These are phyloP conservation scores for Aspergillus unguis DNA, from an alignment of 2,329 filamentous ascomycete species.

Conservation along the genomic window DNA sequence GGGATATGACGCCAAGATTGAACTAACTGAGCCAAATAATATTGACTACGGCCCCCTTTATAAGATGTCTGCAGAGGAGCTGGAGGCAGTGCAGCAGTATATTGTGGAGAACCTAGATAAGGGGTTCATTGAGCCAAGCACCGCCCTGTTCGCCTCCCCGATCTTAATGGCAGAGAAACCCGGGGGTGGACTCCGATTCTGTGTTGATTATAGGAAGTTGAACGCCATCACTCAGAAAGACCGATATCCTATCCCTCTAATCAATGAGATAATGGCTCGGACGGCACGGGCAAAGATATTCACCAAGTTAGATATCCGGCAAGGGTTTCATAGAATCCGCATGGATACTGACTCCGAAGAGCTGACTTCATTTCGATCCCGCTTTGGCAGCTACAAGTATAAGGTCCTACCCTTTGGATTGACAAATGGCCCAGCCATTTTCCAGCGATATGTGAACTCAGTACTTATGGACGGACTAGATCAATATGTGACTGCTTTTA, in stretches of 20 bases:
- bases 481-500: background rate
- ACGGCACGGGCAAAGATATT: slow-evolving; percentile 16
- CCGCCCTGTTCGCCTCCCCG: background rate
- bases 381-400: slow-evolving; percentile 3
- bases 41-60: background rate
- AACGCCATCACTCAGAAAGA: slow-evolving; percentile 34
- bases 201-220: slow-evolving; percentile 30
- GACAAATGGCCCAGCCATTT: background rate
- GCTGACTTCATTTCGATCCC: slow-evolving; percentile 2
- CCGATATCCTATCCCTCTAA: slow-evolving; percentile 23
- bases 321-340: slow-evolving; percentile 1
- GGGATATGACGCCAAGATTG: background rate
- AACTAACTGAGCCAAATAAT: background rate
- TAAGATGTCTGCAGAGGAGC: background rate
- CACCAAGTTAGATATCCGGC: slow-evolving; percentile 22
- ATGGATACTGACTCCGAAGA: background rate
- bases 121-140: slow-evolving; percentile 8
- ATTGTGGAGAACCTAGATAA: slow-evolving; percentile 2
- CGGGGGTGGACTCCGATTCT: no score
- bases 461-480: no score
- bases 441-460: no score
- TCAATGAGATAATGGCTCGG: slow-evolving; percentile 23
- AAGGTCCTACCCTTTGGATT: background rate
- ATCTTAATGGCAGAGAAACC: slow-evolving; percentile 7
- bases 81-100: background rate